Evolutionary conservation across 164 flowering plant species (phyloP), one percentile per base, ranked within the genome.

Genomic region (Berberis thunbergii): DNA sequence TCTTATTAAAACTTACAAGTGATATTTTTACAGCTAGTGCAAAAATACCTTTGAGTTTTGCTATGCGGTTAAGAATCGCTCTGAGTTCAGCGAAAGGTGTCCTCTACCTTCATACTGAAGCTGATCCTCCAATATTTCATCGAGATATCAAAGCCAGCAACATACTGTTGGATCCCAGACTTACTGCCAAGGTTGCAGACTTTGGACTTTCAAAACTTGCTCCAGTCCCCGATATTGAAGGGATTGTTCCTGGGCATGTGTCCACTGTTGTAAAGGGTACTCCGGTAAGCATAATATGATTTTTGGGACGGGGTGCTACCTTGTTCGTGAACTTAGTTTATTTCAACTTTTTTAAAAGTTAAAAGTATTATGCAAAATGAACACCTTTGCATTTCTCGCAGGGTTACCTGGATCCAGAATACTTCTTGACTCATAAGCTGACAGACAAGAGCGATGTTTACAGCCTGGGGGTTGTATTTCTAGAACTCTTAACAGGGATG

Each of bases 71-170:
- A 54, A 67, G 43, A 0, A 75, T 82, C 41, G 84, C 86, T 45
- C 49, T 78, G 63, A 82, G 74, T 69, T 76, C 86, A 10, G 83
- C 86, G 11, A 82, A 78, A 66, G 86, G 86, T 26, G 78, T 82
- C 53, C 80, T 86, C 12, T 86, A 86, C 70, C 86, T 86, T 65
- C 91, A 86, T 49, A 86, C 73, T 1, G 83, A 79, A 70, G 86
- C 84, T 6, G 57, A 78, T 39, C 86, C 84, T 63, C 86, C 86
- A 2, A 77, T 82, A 54, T 80, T 80, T 67, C 86, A 82, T 69
- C 72, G 86, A 45, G 86, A 82, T 60, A 75, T 82, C 69, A 82
- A 82, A 69, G 79, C 86, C 64, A 80, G 67, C 76, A 82, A 80
- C 70, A 82, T 82, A 66, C 69, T 82, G 59, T 64, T 82, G 60